phyloP scores from a whole-genome alignment of 2,329 filamentous ascomycete genomes.

The Penicillium freii region DNA sequence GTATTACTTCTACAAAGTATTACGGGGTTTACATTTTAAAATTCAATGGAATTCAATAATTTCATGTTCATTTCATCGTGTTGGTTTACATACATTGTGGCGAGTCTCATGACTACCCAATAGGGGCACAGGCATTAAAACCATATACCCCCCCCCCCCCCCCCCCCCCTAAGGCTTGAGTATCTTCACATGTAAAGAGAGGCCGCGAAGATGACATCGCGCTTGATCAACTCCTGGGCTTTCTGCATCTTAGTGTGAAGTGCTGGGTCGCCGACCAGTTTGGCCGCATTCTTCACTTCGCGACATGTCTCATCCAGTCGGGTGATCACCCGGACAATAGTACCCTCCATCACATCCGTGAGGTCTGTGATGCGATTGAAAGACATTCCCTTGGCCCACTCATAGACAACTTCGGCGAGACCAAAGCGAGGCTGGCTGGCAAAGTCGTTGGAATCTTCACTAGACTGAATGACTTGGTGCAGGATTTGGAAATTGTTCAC shows the following conservation, averaged over 20 bases:
- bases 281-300: conserved; percentile 94
- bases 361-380: conserved; percentile 97
- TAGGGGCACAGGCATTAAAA: not conserved
- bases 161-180: not conserved
- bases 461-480: conserved; percentile 86
- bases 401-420: conserved; percentile 95
- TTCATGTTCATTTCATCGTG: conserved; percentile 6
- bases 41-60: not conserved
- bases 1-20: not conserved
- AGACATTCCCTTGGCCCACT: conserved; percentile 96
- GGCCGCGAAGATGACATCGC: conserved; percentile 88
- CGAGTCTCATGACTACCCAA: conserved; percentile 1
- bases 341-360: conserved; percentile 95
- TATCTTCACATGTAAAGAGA: conserved; percentile 72
- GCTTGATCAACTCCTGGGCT: conserved; percentile 96
- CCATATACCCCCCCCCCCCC: not conserved
- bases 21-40: not conserved
- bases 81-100: not conserved
- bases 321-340: conserved; percentile 93
- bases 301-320: conserved; percentile 92
- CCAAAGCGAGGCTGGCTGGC: conserved; percentile 84
- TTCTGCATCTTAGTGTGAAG: conserved; percentile 96
- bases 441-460: conserved; percentile 91
- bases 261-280: conserved; percentile 90
- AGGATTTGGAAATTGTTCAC: conserved; percentile 86